Evolutionary conservation across 495 filamentous ascomycete species (phyloP).

Genomic region (Zalerion maritima): DNA sequence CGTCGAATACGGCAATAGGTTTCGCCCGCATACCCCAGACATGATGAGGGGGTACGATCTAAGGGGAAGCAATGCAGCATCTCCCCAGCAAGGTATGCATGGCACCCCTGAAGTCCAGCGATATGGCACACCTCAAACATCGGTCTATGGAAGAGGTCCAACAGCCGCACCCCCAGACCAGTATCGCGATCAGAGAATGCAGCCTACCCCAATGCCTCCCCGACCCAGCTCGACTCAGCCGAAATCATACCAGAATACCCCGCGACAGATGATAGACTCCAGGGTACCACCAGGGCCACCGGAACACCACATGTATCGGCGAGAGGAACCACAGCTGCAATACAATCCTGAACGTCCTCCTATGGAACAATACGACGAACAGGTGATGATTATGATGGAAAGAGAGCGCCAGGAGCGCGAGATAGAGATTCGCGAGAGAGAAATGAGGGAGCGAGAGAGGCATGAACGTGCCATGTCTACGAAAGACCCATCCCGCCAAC

Average conservation of each 20-base stretch:
- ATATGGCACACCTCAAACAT: slow-evolving; percentile 39
- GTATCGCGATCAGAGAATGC: slow-evolving; percentile 23
- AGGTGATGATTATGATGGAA: slow-evolving; percentile 18
- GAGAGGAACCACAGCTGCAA: slow-evolving; percentile 28
- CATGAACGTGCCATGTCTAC: slow-evolving; percentile 25
- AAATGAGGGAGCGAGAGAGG: slow-evolving; percentile 20
- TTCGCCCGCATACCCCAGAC: slow-evolving; percentile 63
- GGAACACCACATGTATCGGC: slow-evolving; percentile 24
- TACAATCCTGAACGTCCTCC: slow-evolving; percentile 34
- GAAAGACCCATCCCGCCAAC: slow-evolving; percentile 13
- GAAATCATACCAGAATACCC: slow-evolving; percentile 27
- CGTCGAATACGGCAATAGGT: slow-evolving; percentile 44
- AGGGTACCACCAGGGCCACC: slow-evolving; percentile 21
- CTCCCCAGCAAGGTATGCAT: slow-evolving; percentile 28
- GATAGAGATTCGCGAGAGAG: slow-evolving; percentile 14
- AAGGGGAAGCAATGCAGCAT: slow-evolving; percentile 29
- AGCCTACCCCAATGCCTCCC: slow-evolving; percentile 24
- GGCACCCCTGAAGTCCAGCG: slow-evolving; percentile 37
- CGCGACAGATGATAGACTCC: slow-evolving; percentile 24
- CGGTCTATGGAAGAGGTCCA: slow-evolving; percentile 18
- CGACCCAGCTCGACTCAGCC: slow-evolving; percentile 39
- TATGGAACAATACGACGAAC: slow-evolving; percentile 22
- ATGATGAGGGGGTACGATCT: slow-evolving; percentile 37
- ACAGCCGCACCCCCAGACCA: slow-evolving; percentile 25
- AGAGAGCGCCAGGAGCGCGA: slow-evolving; percentile 22